Conservation (phyloP, 108 stramenopile genomes). For the Aureococcus anophagefferens region DNA sequence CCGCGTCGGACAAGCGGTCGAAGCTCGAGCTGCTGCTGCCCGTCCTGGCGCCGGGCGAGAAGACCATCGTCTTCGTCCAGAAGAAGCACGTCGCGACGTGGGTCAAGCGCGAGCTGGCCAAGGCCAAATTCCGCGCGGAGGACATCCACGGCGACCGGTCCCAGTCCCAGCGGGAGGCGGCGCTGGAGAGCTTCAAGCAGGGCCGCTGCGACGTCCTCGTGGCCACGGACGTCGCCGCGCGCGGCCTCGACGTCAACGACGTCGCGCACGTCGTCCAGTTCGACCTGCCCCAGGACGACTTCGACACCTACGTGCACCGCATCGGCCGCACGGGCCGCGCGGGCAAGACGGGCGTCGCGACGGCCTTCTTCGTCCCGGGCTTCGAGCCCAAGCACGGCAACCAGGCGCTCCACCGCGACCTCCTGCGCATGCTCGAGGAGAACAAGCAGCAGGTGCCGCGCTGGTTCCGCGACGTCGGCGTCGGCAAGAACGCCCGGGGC, state of each 20-base stretch:
- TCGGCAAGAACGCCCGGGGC: no score
- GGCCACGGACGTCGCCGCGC: slow-evolving; percentile 87
- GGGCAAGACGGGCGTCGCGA: slow-evolving; percentile 65
- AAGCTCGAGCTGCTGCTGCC: slow-evolving; percentile 35
- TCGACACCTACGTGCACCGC: slow-evolving; percentile 74
- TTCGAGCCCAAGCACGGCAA: slow-evolving; percentile 20
- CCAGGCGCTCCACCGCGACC: slow-evolving; percentile 23
- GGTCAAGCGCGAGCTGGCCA: neutral
- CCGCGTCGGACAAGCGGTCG: slow-evolving; percentile 35
- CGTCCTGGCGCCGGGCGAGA: slow-evolving; percentile 27
- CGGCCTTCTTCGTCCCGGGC: slow-evolving; percentile 74
- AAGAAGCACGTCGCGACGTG: slow-evolving; percentile 35
- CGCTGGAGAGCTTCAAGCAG: slow-evolving; percentile 61
- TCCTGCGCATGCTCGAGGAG: slow-evolving; percentile 67
- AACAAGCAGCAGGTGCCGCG: slow-evolving; percentile 71
- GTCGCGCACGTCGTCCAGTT: slow-evolving; percentile 76
- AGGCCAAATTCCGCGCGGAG: slow-evolving; percentile 17
- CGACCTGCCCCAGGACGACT: slow-evolving; percentile 76
- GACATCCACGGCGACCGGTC: slow-evolving; percentile 84
- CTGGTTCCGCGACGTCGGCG: slow-evolving; percentile 68
- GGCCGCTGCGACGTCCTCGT: slow-evolving; percentile 70
- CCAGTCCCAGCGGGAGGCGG: slow-evolving; percentile 69
- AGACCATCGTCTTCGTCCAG: slow-evolving; percentile 48
- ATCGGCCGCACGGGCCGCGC: slow-evolving; percentile 92
- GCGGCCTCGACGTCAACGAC: slow-evolving; percentile 83